Evolutionary conservation across 805 yeast species (phyloP).

Genomic region (Pichia nakasei): DNA sequence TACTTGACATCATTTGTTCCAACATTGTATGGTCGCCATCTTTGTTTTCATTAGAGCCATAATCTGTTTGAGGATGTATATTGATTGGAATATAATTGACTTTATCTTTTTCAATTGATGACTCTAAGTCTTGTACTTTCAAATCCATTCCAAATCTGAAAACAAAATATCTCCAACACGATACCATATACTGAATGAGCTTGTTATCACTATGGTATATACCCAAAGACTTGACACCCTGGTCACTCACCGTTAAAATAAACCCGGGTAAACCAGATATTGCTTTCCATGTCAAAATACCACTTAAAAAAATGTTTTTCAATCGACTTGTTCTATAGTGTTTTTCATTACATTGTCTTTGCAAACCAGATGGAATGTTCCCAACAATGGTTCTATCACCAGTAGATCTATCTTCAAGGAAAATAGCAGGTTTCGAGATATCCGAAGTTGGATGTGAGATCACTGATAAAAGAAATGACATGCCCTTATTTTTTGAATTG

Average conservation of each 20-base stretch:
- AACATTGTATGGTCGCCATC: slow-evolving; percentile 6
- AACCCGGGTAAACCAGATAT: slow-evolving; percentile 91
- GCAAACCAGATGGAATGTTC: slow-evolving; percentile 77
- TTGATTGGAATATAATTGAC: slow-evolving; percentile 18
- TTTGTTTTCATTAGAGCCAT: slow-evolving; percentile 1
- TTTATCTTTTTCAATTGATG: slow-evolving; percentile 6
- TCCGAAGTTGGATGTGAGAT: slow-evolving; percentile 58
- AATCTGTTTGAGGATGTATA: slow-evolving; percentile 5
- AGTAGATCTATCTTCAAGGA: slow-evolving; percentile 38
- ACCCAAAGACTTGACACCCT: slow-evolving; percentile 51
- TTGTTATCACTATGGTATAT: slow-evolving; percentile 42
- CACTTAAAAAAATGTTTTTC: slow-evolving; percentile 66
- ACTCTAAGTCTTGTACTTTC: slow-evolving; percentile 14
- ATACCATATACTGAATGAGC: slow-evolving; percentile 45
- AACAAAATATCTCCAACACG: slow-evolving; percentile 83
- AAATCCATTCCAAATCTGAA: slow-evolving; percentile 65
- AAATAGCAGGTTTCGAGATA: slow-evolving; percentile 45
- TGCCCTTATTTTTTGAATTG: slow-evolving; percentile 9
- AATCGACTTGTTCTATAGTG: slow-evolving; percentile 50
- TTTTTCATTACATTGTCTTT: slow-evolving; percentile 59
- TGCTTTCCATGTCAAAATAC: slow-evolving; percentile 66
- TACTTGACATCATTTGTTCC: slow-evolving; percentile 8
- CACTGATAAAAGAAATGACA: slow-evolving; percentile 41
- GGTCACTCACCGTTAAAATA: slow-evolving; percentile 72
- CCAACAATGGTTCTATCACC: slow-evolving; percentile 67